A percentile compares a stretch with the other conserved stretches of the same genome.
Conservation (phyloP, 192 early-diverging fungal genomes). For the Phycomyces nitens region DNA sequence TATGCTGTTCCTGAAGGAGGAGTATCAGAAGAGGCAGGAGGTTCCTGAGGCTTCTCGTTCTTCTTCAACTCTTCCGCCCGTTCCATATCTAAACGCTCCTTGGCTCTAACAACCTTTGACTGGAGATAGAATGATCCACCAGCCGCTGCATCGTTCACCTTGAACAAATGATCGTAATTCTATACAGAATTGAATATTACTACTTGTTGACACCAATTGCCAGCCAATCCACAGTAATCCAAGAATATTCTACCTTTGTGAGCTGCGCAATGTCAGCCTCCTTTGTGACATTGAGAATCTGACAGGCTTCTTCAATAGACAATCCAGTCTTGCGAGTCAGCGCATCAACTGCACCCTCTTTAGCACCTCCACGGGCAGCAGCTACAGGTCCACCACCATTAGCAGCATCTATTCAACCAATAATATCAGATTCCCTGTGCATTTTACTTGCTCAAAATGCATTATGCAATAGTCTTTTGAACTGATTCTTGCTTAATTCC, state of each 20-base stretch:
- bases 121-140: slow-evolving; percentile 95
- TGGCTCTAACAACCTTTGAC: slow-evolving; percentile 89
- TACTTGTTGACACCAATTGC: not conserved
- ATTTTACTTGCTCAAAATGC: too few relatives aligned
- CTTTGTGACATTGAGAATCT: slow-evolving; percentile 85
- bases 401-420: slow-evolving; percentile 50
- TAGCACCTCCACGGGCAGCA: slow-evolving; percentile 51
- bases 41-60: slow-evolving; percentile 10
- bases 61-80: slow-evolving; percentile 55
- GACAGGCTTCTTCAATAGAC: slow-evolving; percentile 83
- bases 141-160: slow-evolving; percentile 76
- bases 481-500: too few relatives aligned
- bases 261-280: slow-evolving; percentile 50
- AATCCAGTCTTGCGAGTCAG: slow-evolving; percentile 78
- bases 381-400: slow-evolving; percentile 54
- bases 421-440: not conserved
- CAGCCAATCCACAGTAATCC: slow-evolving; percentile 3
- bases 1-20: not conserved
- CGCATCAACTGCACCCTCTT: slow-evolving; percentile 62
- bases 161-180: slow-evolving; percentile 86
- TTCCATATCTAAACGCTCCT: slow-evolving; percentile 92
- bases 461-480: too few relatives aligned
- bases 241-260: slow-evolving; percentile 36
- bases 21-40: slow-evolving; percentile 3
- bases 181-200: slow-evolving; percentile 22